Conservation (phyloP, 305 asterid species). For the Rubia tinctorum region DNA sequence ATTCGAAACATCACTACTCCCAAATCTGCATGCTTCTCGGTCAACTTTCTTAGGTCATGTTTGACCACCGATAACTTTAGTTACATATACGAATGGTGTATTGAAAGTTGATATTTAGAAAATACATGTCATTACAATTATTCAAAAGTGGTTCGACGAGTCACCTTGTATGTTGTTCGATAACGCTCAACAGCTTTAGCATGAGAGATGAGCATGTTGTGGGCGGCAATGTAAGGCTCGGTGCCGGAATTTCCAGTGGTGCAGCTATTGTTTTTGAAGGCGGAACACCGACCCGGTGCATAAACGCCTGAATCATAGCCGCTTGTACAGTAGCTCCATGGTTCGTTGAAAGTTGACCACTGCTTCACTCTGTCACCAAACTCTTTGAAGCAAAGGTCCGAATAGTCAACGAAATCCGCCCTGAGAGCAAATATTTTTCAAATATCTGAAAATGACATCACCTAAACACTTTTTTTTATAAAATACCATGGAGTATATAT, state of each 20-base stretch:
- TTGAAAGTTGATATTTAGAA: no score
- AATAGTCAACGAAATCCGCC: slow-evolving; percentile 25
- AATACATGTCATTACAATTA: no score
- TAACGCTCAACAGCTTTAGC: slow-evolving; percentile 19
- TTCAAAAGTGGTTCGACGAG: no score
- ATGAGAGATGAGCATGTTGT: slow-evolving; percentile 29
- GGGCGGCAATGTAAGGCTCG: slow-evolving; percentile 30
- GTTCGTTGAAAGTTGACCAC: slow-evolving; percentile 31
- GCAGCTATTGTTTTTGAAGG: slow-evolving; percentile 22
- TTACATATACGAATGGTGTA: no score
- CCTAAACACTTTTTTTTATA: no score
- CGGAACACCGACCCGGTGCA: slow-evolving; percentile 28
- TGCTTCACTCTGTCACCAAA: slow-evolving; percentile 30
- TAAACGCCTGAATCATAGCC: slow-evolving; percentile 16
- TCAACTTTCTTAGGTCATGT: no score
- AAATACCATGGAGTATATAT: no score
- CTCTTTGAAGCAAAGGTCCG: slow-evolving; percentile 31
- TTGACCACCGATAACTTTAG: no score
- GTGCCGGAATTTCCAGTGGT: slow-evolving; percentile 16
- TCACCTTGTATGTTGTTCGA: slow-evolving; percentile 26
- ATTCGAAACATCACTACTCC: no score
- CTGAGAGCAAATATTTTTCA: slow-evolving; percentile 3
- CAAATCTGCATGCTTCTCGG: no score
- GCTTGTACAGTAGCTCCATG: slow-evolving; percentile 1
- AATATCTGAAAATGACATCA: no score